Evolutionary conservation across 345 rosid genomes (phyloP).

Genomic region (Barbarea vulgaris): DNA sequence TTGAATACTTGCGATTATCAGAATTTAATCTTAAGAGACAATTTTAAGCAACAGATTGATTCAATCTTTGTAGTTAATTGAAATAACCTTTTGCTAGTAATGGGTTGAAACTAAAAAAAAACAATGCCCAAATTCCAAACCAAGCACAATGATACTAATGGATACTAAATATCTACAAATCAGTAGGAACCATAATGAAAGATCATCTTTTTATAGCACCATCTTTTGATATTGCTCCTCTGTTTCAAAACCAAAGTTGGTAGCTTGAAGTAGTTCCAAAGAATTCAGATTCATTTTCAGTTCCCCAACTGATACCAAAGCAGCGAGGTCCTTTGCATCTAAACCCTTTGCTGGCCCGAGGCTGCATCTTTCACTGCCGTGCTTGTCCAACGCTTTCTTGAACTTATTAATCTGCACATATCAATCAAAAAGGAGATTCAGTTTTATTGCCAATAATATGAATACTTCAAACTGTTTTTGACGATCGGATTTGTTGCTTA

Average conservation of each 20-base stretch:
- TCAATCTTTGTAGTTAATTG: neutral
- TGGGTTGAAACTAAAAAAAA: neutral
- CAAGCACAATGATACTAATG: neutral
- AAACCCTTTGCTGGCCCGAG: constrained; percentile 60
- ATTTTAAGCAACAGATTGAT: neutral
- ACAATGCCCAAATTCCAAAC: neutral
- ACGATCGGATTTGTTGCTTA: constrained; percentile 28
- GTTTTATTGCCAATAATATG: neutral
- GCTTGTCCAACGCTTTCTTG: constrained; percentile 62
- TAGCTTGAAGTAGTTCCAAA: neutral
- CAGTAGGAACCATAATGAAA: neutral
- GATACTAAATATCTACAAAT: constrained; percentile 22
- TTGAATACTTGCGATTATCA: neutral
- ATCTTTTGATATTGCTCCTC: constrained; percentile 20
- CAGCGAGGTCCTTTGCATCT: constrained; percentile 46
- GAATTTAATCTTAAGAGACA: neutral
- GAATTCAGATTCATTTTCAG: constrained; percentile 25
- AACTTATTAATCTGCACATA: constrained; percentile 64
- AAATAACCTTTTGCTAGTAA: neutral
- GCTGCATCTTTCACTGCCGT: constrained; percentile 48
- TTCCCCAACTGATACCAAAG: constrained; percentile 44
- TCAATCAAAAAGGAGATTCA: neutral
- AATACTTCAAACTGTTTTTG: neutral
- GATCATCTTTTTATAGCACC: neutral
- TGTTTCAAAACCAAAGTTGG: neutral